A percentile compares a stretch with the other conserved stretches of the same genome.
These are phyloP conservation scores for Solanum microdontum DNA, from an alignment of 257 asterid species.

Conservation along the genomic window DNA sequence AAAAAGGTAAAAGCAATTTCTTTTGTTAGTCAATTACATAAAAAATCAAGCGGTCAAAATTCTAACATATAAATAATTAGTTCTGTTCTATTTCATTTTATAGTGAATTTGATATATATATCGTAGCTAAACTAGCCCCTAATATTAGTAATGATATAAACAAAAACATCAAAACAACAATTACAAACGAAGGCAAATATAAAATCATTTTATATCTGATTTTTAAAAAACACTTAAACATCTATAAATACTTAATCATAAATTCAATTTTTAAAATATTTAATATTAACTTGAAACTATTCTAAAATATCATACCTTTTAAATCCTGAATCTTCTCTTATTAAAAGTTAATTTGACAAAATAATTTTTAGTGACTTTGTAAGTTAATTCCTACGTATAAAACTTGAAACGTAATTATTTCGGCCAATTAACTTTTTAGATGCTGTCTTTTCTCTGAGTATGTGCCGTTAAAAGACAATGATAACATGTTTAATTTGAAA, in stretches of 20 bases:
- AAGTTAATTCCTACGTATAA: not conserved
- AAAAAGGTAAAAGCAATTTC: not conserved
- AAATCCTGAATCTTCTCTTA: not conserved
- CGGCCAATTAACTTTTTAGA: not conserved
- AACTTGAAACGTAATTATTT: not conserved
- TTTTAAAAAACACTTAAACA: not conserved
- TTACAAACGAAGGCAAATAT: not conserved
- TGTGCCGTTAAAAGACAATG: not conserved
- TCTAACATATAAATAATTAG: not conserved
- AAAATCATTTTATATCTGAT: not conserved
- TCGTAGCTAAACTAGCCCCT: not conserved
- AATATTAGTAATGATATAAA: not conserved
- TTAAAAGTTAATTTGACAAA: not conserved
- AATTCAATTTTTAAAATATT: too few relatives aligned
- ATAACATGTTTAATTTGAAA: not conserved
- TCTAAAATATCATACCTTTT: not conserved
- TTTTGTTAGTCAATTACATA: not conserved
- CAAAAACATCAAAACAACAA: not conserved
- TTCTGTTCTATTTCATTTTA: too few relatives aligned
- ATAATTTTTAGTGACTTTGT: not conserved
- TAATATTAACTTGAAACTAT: not conserved
- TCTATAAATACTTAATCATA: not conserved
- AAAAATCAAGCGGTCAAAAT: too few relatives aligned
- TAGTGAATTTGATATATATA: not conserved
- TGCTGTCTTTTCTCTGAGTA: not conserved